Evolutionary conservation across 352 stramenopile genomes (phyloP).

Genomic region (Globisporangium spinosum): DNA sequence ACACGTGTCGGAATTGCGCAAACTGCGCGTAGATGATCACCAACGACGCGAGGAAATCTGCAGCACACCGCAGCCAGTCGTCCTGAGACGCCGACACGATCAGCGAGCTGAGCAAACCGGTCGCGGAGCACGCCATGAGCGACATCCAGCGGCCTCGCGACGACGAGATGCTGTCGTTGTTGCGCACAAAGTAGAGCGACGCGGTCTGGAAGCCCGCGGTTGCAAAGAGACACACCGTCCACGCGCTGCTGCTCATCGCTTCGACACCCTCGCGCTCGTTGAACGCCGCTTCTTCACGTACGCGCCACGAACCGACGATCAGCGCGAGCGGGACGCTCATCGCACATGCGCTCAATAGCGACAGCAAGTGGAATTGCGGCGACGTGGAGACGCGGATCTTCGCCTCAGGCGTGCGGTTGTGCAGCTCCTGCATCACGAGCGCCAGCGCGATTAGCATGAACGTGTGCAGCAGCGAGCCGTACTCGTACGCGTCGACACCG

Average conservation of each 20-base stretch:
- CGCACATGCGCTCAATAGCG: slow-evolving; percentile 27
- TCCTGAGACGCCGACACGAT: slow-evolving; percentile 36
- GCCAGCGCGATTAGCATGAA: slow-evolving; percentile 42
- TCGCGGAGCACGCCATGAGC: slow-evolving; percentile 37
- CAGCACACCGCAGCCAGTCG: slow-evolving; percentile 45
- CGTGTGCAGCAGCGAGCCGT: slow-evolving; percentile 59
- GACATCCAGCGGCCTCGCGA: slow-evolving; percentile 30
- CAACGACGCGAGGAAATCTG: slow-evolving; percentile 34
- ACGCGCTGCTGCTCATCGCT: slow-evolving; percentile 1
- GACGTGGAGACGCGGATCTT: slow-evolving; percentile 22
- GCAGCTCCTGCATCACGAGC: slow-evolving; percentile 32
- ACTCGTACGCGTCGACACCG: slow-evolving; percentile 54
- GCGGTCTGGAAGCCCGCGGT: slow-evolving; percentile 12
- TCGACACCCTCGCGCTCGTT: slow-evolving; percentile 14
- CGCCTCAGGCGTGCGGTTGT: slow-evolving; percentile 24
- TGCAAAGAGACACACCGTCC: slow-evolving; percentile 13
- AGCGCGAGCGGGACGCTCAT: slow-evolving; percentile 33
- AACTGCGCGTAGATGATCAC: slow-evolving; percentile 54
- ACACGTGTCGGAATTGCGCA: slow-evolving; percentile 23
- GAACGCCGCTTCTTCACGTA: slow-evolving; percentile 15
- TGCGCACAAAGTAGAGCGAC: slow-evolving; percentile 27
- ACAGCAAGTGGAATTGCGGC: slow-evolving; percentile 40
- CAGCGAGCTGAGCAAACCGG: slow-evolving; percentile 38
- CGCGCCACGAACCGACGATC: slow-evolving; percentile 17
- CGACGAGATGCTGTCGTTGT: slow-evolving; percentile 21